Conservation (phyloP, 495 filamentous ascomycete genomes). For the Penicillium desertorum region DNA sequence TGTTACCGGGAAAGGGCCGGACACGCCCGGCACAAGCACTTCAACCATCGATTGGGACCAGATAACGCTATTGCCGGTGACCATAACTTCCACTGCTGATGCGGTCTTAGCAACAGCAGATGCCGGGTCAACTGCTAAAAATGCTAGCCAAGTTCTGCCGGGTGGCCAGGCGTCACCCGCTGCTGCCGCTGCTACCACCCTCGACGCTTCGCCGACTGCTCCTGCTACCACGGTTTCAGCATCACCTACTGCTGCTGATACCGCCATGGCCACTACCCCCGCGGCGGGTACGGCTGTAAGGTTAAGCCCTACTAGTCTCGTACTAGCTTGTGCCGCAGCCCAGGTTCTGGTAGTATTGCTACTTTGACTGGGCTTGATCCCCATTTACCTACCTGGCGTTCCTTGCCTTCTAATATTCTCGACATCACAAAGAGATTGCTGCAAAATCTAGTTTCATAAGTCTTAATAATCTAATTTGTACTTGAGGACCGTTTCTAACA, state of each 20-base stretch:
- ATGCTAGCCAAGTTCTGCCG: background rate
- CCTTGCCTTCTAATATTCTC: background rate
- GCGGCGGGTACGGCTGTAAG: background rate
- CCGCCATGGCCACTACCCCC: background rate
- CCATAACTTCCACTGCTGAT: constrained; percentile 32
- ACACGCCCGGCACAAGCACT: constrained; percentile 24
- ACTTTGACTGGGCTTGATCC: background rate
- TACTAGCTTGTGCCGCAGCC: background rate
- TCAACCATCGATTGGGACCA: constrained; percentile 17
- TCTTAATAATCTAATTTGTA: background rate
- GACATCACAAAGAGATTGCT: background rate
- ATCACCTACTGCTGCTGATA: too few species aligned
- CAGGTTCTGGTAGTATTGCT: background rate
- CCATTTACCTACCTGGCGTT: background rate
- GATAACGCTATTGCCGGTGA: constrained; percentile 31
- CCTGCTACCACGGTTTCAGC: background rate
- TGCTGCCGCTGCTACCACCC: background rate
- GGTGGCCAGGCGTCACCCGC: background rate
- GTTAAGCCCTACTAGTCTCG: background rate
- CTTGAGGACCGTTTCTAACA: background rate
- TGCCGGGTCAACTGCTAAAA: constrained; percentile 7
- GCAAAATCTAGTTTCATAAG: background rate
- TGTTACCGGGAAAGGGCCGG: background rate
- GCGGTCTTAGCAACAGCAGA: constrained; percentile 12
- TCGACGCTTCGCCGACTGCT: background rate